phyloP scores from a whole-genome alignment of 495 filamentous ascomycete species.

The Astrothelium macrocarpum region DNA sequence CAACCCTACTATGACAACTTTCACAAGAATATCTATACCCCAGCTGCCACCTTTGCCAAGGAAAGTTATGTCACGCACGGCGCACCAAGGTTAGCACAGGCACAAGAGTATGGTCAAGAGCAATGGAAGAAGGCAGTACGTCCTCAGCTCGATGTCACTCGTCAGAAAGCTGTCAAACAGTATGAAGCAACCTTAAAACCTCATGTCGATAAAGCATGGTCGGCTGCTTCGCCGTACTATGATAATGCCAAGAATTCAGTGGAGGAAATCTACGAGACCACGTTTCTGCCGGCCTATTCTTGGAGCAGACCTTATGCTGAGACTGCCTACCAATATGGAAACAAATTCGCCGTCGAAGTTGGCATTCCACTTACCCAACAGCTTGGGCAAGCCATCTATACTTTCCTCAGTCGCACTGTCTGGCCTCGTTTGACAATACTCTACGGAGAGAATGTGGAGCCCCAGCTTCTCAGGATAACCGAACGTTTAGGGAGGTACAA shows the following conservation, averaged over 20 bases:
- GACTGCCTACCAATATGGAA: slow-evolving; percentile 56
- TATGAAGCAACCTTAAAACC: slow-evolving; percentile 65
- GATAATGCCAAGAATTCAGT: slow-evolving; percentile 49
- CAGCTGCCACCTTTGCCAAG: slow-evolving; percentile 53
- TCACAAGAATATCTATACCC: slow-evolving; percentile 57
- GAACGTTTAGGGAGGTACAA: slow-evolving; percentile 79
- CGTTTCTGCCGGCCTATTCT: slow-evolving; percentile 66
- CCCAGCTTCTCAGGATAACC: slow-evolving; percentile 84
- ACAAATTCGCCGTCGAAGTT: slow-evolving; percentile 57
- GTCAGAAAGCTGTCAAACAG: slow-evolving; percentile 47
- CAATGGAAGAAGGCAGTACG: slow-evolving; percentile 72
- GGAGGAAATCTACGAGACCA: slow-evolving; percentile 56
- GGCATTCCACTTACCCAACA: slow-evolving; percentile 61
- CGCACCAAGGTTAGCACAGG: slow-evolving; percentile 62
- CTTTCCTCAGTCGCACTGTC: slow-evolving; percentile 62
- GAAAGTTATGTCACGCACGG: slow-evolving; percentile 58
- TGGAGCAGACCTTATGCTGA: slow-evolving; percentile 61
- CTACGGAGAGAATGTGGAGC: slow-evolving; percentile 87
- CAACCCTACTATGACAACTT: slow-evolving; percentile 63
- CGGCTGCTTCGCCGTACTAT: slow-evolving; percentile 59
- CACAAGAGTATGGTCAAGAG: slow-evolving; percentile 49
- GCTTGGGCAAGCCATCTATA: slow-evolving; percentile 54
- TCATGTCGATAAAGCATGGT: slow-evolving; percentile 53
- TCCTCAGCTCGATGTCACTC: slow-evolving; percentile 59
- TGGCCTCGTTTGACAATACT: slow-evolving; percentile 72